Evolutionary conservation across 768 basidiomycete species (phyloP).

Genomic region (Lyophyllum shimeji): DNA sequence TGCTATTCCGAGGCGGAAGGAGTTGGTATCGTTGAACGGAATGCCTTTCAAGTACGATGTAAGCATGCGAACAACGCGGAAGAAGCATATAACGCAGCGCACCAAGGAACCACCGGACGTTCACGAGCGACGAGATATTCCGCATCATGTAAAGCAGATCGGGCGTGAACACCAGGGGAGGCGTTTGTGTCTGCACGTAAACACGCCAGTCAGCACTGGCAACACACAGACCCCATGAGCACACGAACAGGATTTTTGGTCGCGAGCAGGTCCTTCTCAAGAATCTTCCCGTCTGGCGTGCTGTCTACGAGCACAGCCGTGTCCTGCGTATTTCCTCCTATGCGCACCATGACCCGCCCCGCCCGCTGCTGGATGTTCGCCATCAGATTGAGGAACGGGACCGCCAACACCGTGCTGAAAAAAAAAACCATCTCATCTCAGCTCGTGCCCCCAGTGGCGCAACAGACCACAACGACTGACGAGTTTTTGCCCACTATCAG

Average conservation of each 20-base stretch:
- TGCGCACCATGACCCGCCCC: conserved; percentile 61
- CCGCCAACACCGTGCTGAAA: conserved; percentile 29
- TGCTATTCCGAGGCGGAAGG: conserved; percentile 56
- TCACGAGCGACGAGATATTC: conserved; percentile 60
- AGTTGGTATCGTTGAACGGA: conserved; percentile 66
- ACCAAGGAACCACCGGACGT: conserved; percentile 69
- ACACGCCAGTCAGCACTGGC: neutral
- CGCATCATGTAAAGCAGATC: conserved; percentile 68
- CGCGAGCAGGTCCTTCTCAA: conserved; percentile 20
- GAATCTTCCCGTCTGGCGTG: conserved; percentile 40
- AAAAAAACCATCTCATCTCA: conserved; percentile 22
- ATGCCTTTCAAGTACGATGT: conserved; percentile 36
- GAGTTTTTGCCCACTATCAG: conserved; percentile 50
- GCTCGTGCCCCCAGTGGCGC: too few relatives aligned
- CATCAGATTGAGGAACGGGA: conserved; percentile 80
- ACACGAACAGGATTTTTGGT: conserved; percentile 16
- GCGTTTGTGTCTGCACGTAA: conserved; percentile 57
- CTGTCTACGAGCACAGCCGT: conserved; percentile 49
- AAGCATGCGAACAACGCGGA: neutral
- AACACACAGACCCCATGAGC: neutral
- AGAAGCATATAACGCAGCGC: neutral
- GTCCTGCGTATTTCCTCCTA: conserved; percentile 84
- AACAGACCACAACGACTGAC: conserved; percentile 22
- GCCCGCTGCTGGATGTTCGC: conserved; percentile 65
- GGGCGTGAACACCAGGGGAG: conserved; percentile 59